Evolutionary conservation across 148 eudicot genomes (phyloP), one percentile per base, ranked within the genome.

Genomic region (Rhododendron simsii): DNA sequence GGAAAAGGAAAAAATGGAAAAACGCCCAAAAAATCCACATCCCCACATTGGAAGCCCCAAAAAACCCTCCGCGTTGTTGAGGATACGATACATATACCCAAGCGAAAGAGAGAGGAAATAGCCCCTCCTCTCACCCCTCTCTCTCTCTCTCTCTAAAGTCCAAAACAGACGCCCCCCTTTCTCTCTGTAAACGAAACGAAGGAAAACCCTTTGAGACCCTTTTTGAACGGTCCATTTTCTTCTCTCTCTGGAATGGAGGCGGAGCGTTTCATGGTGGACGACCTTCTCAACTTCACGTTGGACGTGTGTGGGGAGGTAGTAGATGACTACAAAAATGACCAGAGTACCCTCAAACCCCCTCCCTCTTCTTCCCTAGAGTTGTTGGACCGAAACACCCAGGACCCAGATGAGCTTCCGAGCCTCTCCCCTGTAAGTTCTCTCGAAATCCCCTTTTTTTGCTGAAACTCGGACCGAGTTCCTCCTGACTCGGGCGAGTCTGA

Each of bases 261-360:
- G 2, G 21, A 26, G 41, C 1, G 82, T 85, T 85, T 91, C 57
- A 81, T 84, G 79, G 88, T 87, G 48, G 94, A 94, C 51, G 94
- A 91, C 87, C 89, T 94, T 20, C 81, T 94, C 65, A 80, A 94
- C 92, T 91, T 92, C 81, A 85, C 95, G 5, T 88, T 90, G 41
- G 94, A 90, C 53, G 81, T 76, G 77, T 88, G 85, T 35, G 93
- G 83, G n/a, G 93, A 88, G 53, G 88, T 86, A 30, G 71, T 65
- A 53, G 88, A 85, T 23, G 88, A 88, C 15, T 86, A 83, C 16
- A 88, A 89, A 30, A 69, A 89, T 50, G 88, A 87, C 35, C 81
- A 74, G 81, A 71, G 14, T 15, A 84, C 80, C 69, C 67, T 81
- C 83, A 78, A 85, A 86, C 12, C 81, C 81, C 87, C 88, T 81